Evolutionary conservation across 768 basidiomycete genomes (phyloP), one percentile per base, ranked within the genome.

Genomic region (Atractiella rhizophila): DNA sequence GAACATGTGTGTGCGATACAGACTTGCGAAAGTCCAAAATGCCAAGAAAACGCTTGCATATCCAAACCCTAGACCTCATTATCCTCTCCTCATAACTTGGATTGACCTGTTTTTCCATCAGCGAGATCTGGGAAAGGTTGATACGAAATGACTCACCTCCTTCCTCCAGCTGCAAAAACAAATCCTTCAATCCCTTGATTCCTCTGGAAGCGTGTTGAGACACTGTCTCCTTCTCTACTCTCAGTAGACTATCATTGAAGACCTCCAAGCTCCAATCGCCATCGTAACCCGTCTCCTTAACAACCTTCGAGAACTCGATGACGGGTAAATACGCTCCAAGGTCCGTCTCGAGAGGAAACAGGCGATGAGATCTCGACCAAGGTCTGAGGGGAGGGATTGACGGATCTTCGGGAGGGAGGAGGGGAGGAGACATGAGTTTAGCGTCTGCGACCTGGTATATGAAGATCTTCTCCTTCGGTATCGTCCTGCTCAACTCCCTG

Each of bases 361-460:
- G 58, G 8, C 63, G 57, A 16, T 52, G 54, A 6, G 56, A 52
- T 8, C 62, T 54, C n/a, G 60, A 62, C 63, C 63, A 64, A 48
- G 59, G 42, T 20, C 46, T 48, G 11, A 54, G 29, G 12, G 16
- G 46, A 7, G 53, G 51, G 12, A 50, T 48, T 44, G 40, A 50
- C 32, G 35, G 40, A 33, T 50, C 46, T 2, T 37, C 4, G 2
- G 52, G 45, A 2, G 42, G 48, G 1, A 39, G 39, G 21, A 53
- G 23, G 2, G 52, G 50, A 1, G 49, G 39, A 16, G 43, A 23
- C 32, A 53, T 47, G 23, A 45, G 27, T 21, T 44, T 38, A 4
- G 57, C 62, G 48, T 64, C 62, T 39, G 62, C 62, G 42, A 63
- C 44, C 37, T 64, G 63, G 47, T 59, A 61, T 37, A 61, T 52